Evolutionary conservation across 805 yeast species (phyloP).

Genomic region (Nakazawaea ambrosiae): DNA sequence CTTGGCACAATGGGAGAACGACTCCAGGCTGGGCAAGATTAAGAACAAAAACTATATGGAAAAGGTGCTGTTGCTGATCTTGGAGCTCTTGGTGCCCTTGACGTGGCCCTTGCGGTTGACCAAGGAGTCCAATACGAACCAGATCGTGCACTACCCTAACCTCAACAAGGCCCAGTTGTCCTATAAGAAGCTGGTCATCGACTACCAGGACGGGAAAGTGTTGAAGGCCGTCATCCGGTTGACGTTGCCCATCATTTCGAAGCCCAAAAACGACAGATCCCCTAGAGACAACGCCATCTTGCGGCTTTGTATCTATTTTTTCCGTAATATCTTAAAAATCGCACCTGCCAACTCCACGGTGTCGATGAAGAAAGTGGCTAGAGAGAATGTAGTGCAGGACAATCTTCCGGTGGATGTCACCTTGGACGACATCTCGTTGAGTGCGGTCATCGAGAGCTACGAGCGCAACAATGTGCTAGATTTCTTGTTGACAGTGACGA

Average conservation of each 20-base stretch:
- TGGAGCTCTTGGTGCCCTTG: conserved; percentile 76
- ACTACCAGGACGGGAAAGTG: conserved; percentile 51
- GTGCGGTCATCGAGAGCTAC: conserved; percentile 49
- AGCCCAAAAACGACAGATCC: conserved; percentile 48
- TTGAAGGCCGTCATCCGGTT: conserved; percentile 65
- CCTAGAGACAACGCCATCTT: conserved; percentile 67
- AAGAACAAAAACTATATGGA: conserved; percentile 36
- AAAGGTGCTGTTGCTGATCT: conserved; percentile 59
- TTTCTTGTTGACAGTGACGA: conserved; percentile 63
- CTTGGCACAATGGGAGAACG: conserved; percentile 62
- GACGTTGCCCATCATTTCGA: conserved; percentile 53
- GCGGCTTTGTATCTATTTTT: conserved; percentile 62
- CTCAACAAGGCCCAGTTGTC: conserved; percentile 58
- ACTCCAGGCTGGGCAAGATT: conserved; percentile 22
- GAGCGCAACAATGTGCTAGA: conserved; percentile 66
- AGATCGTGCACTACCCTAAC: conserved; percentile 48
- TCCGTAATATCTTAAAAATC: conserved; percentile 73
- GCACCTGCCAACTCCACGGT: conserved; percentile 59
- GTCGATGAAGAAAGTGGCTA: conserved; percentile 30
- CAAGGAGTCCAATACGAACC: conserved; percentile 47
- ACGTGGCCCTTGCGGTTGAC: conserved; percentile 80
- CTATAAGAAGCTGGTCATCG: conserved; percentile 65
- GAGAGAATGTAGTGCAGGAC: conserved; percentile 22
- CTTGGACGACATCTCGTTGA: conserved; percentile 61
- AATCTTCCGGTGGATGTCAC: conserved; percentile 52